Evolutionary conservation across 2,329 filamentous ascomycete genomes (phyloP), one percentile per base, ranked within the genome.

Genomic region (Alternaria sp.): DNA sequence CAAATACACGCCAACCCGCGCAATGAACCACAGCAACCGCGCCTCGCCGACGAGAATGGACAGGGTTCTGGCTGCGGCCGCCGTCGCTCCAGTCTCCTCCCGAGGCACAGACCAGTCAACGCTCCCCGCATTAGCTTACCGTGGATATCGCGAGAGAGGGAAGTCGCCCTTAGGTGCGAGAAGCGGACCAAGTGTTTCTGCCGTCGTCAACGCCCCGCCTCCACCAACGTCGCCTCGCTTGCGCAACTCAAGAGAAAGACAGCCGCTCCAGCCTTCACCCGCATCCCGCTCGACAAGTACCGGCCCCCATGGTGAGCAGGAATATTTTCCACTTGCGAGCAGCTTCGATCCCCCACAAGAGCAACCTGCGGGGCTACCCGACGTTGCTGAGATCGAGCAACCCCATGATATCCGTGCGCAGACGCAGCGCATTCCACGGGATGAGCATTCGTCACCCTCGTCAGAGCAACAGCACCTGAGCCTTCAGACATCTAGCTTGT

Each of bases 241-340:
- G 41, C 73, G 75, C 26, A 74, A 76, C 43, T 77, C 75, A 14
- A 66, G 73, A 56, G 75, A 78, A 57, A 56, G 75, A 20, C 74
- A 75, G 51, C 59, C 71, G 7, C 63, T 75, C 20, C 69, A 71
- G 34, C 65, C 62, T 36, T 73, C 73, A 11, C 72, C 73, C 14
- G 61, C 57, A 42, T 63, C 67, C 11, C 65, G 64, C 20, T 62
- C 67, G 6, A 63, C 60, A 54, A 68, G 65, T 18, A 55, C 65
- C 38, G 69, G 69, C 39, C 32, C 67, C 8, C 67, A 74, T 56
- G 63, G 61, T 46, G 62, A 66, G 24, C 68, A 64, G 5, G 69
- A 68, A 38, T 74, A 75, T 58, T 75, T 75, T 53, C 69, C 64
- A 28, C 53, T 61, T 34, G 54, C 44, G 24, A 54, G 54, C 38